Evolutionary conservation across 2,329 filamentous ascomycete species (phyloP).

Genomic region (Trichophyton schoenleinii): DNA sequence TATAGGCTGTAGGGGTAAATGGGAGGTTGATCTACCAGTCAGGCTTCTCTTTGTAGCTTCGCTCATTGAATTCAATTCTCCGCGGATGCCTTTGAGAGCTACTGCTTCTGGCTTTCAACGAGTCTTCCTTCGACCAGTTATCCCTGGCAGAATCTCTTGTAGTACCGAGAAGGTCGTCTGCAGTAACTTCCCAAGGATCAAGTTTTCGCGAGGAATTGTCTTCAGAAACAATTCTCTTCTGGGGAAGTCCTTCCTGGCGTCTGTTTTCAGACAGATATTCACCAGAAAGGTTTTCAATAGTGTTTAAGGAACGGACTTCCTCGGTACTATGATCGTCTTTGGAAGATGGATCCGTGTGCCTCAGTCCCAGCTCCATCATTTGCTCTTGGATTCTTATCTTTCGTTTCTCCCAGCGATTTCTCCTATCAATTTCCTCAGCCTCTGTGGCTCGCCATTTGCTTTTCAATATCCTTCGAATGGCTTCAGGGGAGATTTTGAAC

Average conservation of each 20-base stretch:
- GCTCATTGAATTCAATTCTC: neutral
- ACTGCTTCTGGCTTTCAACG: no score
- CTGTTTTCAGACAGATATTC: neutral
- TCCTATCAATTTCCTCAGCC: slow-evolving; percentile 28
- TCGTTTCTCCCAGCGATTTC: slow-evolving; percentile 34
- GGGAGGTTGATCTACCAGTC: neutral
- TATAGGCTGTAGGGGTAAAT: neutral
- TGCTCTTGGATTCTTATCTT: slow-evolving; percentile 36
- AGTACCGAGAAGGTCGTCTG: neutral
- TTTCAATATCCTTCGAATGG: slow-evolving; percentile 71
- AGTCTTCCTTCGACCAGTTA: neutral
- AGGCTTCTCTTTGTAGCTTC: neutral
- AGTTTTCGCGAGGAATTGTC: neutral
- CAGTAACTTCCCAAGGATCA: neutral
- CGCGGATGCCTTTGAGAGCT: neutral
- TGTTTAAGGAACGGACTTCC: neutral
- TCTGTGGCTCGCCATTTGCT: slow-evolving; percentile 36
- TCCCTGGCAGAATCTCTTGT: neutral
- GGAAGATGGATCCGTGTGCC: slow-evolving; percentile 21
- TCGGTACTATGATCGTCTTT: neutral
- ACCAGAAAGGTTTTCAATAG: neutral
- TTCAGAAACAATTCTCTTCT: neutral
- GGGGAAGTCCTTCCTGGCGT: neutral
- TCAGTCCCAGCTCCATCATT: slow-evolving; percentile 40
- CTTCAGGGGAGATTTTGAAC: slow-evolving; percentile 80